Evolutionary conservation across 73 alveolate genomes (phyloP), one percentile per base, ranked within the genome.

Genomic region (Blepharisma stoltei): DNA sequence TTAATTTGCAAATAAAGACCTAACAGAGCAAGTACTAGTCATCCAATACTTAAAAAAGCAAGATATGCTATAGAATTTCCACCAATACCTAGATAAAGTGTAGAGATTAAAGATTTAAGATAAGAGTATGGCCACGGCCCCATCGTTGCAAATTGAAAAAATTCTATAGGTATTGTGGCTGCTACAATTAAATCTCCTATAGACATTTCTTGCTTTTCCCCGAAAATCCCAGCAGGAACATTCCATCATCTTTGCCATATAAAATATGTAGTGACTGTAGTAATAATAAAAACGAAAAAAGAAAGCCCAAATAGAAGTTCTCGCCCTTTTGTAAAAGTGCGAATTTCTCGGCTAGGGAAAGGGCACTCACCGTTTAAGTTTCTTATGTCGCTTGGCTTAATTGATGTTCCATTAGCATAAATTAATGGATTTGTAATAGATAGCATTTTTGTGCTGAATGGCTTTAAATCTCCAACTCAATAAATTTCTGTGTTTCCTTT

Each of bases 81-180:
- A 32, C 41, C 41, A 32, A 32, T 32, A 32, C 41, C 41, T 32
- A 32, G 3, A 32, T 32, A 69, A 9, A 69, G 4, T 0, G 79
- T 69, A n/a, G 79, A 47, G 14, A 69, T 14, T 14, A 69, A n/a
- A n/a, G n/a, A n/a, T n/a, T n/a, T n/a, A n/a, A n/a, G n/a, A n/a
- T n/a, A n/a, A n/a, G n/a, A n/a, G n/a, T n/a, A n/a, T n/a, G n/a
- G n/a, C n/a, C n/a, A n/a, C 41, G 79, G 79, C 14, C 54, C 79
- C 11, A 69, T 69, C 9, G 79, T 53, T 7, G 27, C 41, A 69
- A 69, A 69, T 53, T 69, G 79, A 25, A 69, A 69, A 69, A 69
- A 69, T 25, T 69, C 79, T 14, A 69, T 44, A 69, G 79, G 71
- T 11, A 69, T 69, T n/a, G 23, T 18, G 32, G 5, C 75, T 25